Conservation (phyloP, 306 rosid species). For the Prunus davidiana region DNA sequence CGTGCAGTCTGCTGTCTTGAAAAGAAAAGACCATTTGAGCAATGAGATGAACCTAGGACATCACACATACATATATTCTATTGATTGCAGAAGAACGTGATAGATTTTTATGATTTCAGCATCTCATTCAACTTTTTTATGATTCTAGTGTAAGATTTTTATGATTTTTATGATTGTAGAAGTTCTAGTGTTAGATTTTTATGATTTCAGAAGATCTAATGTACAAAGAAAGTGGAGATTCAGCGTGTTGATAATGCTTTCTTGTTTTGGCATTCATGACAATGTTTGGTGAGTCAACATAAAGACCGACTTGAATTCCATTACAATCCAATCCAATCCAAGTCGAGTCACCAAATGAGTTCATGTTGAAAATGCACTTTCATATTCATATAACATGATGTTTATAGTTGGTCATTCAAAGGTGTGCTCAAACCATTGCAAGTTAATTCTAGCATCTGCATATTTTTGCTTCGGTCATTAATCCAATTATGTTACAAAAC, state of each 20-base stretch:
- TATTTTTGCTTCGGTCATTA: slow-evolving; percentile 10
- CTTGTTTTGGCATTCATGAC: too few relatives aligned
- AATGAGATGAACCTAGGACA: background rate
- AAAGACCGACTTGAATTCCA: too few relatives aligned
- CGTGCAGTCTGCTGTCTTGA: background rate
- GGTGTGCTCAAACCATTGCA: too few relatives aligned
- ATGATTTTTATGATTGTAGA: background rate
- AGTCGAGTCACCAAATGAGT: too few relatives aligned
- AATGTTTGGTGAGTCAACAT: too few relatives aligned
- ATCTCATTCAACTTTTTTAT: background rate
- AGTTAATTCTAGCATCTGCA: slow-evolving; percentile 19
- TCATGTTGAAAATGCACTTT: too few relatives aligned
- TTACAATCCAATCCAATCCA: too few relatives aligned
- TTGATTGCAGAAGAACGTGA: background rate
- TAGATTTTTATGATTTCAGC: background rate
- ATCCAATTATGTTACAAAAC: slow-evolving; percentile 31
- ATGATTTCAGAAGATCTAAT: background rate
- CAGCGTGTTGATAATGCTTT: background rate
- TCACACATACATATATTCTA: background rate
- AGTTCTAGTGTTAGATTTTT: background rate
- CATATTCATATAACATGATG: too few relatives aligned
- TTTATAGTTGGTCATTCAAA: too few relatives aligned
- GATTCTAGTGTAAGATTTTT: background rate
- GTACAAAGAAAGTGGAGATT: background rate
- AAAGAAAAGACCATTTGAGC: background rate